Conservation (phyloP, 805 yeast species). For the Sugiyamaella smithiae region DNA sequence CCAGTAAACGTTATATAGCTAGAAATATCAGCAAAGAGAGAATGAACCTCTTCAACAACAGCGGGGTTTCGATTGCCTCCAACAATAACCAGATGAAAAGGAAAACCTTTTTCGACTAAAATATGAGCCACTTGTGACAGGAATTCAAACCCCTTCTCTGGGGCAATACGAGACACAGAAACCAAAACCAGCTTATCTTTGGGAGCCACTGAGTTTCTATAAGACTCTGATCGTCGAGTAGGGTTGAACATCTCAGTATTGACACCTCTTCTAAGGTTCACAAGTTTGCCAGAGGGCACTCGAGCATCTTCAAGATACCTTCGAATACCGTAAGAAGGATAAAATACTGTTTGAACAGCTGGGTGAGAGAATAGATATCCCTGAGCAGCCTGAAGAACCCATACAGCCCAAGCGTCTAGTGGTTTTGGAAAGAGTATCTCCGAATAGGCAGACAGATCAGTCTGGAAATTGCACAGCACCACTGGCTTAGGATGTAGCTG, state of each 20-base stretch:
- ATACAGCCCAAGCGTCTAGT: slow-evolving; percentile 1
- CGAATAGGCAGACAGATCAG: slow-evolving; percentile 5
- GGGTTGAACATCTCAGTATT: slow-evolving; percentile 2
- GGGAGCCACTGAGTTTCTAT: slow-evolving; percentile 1
- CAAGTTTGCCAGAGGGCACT: slow-evolving; percentile 1
- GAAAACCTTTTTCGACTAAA: slow-evolving; percentile 1
- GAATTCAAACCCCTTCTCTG: slow-evolving; percentile 8
- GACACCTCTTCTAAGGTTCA: slow-evolving; percentile 4
- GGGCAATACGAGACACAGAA: slow-evolving; percentile 5
- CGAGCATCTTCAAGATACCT: slow-evolving; percentile 4
- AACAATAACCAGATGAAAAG: slow-evolving; percentile 6
- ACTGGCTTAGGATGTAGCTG: not conserved
- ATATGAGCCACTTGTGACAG: slow-evolving; percentile 4
- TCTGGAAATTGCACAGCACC: slow-evolving; percentile 5
- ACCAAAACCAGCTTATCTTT: slow-evolving; percentile 1
- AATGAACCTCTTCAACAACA: slow-evolving; percentile 1
- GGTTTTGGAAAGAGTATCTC: slow-evolving; percentile 3
- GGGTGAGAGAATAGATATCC: slow-evolving; percentile 5
- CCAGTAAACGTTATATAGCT: slow-evolving; percentile 5
- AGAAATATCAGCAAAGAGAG: not conserved
- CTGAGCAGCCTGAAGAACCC: slow-evolving; percentile 6
- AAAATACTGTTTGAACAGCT: slow-evolving; percentile 5
- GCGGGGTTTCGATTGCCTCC: slow-evolving; percentile 4
- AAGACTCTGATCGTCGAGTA: not conserved
- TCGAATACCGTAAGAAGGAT: slow-evolving; percentile 5